Base-by-base conservation (phyloP, 768 basidiomycete genomes). In the Lepiota brunneoincarnata region DNA sequence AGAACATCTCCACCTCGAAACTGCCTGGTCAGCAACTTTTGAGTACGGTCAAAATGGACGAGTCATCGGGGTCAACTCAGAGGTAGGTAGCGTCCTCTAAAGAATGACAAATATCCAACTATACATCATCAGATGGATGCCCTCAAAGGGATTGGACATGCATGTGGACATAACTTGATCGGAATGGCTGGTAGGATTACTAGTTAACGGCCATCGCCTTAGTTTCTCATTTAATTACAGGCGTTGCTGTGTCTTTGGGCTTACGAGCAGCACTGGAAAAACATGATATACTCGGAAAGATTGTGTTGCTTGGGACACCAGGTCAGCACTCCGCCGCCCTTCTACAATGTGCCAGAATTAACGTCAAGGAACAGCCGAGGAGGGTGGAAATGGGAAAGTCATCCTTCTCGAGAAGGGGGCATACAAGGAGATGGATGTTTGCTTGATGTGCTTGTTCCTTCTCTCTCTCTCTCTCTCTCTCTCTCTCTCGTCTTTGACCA, bases 81-180 rank as follows among this genome's bases (percentile, higher is more conserved):
- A 92, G 69, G 77, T 82, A 67, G 35, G 63, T 66, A 9, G 11
- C 31, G 14, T 20, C 21, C 48, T 37, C 7, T 9, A 21, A 39
- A 4, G 2, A n/a, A 21, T 2, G n/a, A 3, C 21, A 21, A 37
- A n/a, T 17, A 15, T 31, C 0, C 41, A 34, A 15, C 15, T 41
- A 14, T 39, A 5, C 21, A 31, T 45, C 6, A n/a, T 11, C 55
- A 81, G 79, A 84, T 86, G 83, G 83, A 85, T 51, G 86, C 85
- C 1, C 70, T 87, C 26, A 71, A 72, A 52, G 75, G 79, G 0
- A 73, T 85, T 36, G 83, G 87, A 0, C 87, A 89, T 58, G 87
- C 86, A 1, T 92, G 90, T 61, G 90, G 90, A 2, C 90, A 93
- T 63, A 92, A 92, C 60, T 72, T 93, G 44, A 92, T 93, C 48